A percentile compares a stretch with the other conserved stretches of the same genome.
These are phyloP conservation scores for Tolypocladium inflatum DNA, from an alignment of 2,329 filamentous ascomycete species.

Conservation along the genomic window DNA sequence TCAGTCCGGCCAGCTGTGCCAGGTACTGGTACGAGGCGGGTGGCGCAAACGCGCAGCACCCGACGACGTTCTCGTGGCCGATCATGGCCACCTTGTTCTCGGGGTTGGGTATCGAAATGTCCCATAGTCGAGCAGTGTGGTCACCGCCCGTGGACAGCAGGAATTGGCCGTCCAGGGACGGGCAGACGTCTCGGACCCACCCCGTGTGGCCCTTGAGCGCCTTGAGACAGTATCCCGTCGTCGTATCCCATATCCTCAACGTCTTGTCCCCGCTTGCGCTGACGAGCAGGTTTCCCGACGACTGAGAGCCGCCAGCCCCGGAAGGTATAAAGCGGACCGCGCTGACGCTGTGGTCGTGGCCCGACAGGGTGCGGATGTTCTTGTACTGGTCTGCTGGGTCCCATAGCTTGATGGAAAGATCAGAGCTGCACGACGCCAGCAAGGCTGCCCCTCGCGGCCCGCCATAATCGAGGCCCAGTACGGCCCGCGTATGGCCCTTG, in stretches of 20 bases:
- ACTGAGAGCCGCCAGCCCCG: constrained; percentile 65
- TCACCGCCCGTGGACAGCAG: constrained; percentile 76
- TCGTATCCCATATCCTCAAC: constrained; percentile 81
- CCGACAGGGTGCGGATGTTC: constrained; percentile 83
- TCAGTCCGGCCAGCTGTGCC: constrained; percentile 67
- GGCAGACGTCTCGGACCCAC: constrained; percentile 82
- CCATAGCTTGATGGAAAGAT: constrained; percentile 92
- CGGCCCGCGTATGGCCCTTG: constrained; percentile 84
- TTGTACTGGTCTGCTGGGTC: constrained; percentile 86
- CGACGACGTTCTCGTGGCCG: constrained; percentile 76
- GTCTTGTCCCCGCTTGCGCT: constrained; percentile 78
- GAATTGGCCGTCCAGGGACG: constrained; percentile 72
- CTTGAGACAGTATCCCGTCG: constrained; percentile 81
- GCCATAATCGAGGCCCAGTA: constrained; percentile 83
- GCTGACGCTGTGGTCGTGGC: constrained; percentile 85
- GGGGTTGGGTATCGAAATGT: constrained; percentile 51
- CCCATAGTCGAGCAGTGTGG: constrained; percentile 74
- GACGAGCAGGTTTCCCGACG: constrained; percentile 76
- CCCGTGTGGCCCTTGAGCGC: constrained; percentile 74
- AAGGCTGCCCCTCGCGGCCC: constrained; percentile 72
- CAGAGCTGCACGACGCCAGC: constrained; percentile 55
- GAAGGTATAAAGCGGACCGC: constrained; percentile 79
- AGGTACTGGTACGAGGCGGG: constrained; percentile 69
- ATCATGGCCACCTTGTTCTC: constrained; percentile 71
- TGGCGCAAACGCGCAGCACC: constrained; percentile 82